Evolutionary conservation across 208 protist species (phyloP), one percentile per base, ranked within the genome.

Genomic region (Leishmania guyanensis): DNA sequence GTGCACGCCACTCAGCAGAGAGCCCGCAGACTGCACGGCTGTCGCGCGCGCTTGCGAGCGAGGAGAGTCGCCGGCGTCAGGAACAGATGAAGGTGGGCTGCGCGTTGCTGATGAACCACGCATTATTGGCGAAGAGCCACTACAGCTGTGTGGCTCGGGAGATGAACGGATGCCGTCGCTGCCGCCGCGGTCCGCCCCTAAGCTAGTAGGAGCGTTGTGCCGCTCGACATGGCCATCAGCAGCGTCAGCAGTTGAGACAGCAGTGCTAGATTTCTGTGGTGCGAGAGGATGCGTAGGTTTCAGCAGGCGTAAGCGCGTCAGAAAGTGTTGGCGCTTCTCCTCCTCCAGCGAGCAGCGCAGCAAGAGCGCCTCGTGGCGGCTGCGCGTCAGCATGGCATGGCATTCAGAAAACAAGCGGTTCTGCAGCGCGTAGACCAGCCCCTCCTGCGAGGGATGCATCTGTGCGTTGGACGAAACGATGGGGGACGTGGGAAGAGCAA

Each of bases 301-400:
- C 36, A 81, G 56, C 4, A 90, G 86, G 2, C 80, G 83, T 22
- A 92, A 79, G 60, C 87, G 87, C 56, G 77, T 88, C 70, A 86
- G 36, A 33, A 87, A 86, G 76, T 85, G 74, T n/a, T 65, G 78
- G 14, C 77, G 69, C 71, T 82, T 85, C 62, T 90, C 89, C 54
- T 87, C 85, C 78, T 90, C 89, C n/a, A 92, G 53, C 4, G 79
- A 70, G 1, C 64, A 64, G 8, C 82, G 82, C 64, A 90, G 73
- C 65, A 54, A 10, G 9, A 81, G 68, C 29, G 78, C 65, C 79
- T 89, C 86, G 20, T 80, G 69, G 4, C 80, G 86, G 36, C 80
- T 88, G 12, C 77, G 81, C 4, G 81, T 79, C 12, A 92, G 87
- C 73, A 86, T 74, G 4, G 77, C 62, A 33, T 78, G 79, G 54